Conservation (phyloP, 257 asterid species). For the Jaltomata sinuosa region DNA sequence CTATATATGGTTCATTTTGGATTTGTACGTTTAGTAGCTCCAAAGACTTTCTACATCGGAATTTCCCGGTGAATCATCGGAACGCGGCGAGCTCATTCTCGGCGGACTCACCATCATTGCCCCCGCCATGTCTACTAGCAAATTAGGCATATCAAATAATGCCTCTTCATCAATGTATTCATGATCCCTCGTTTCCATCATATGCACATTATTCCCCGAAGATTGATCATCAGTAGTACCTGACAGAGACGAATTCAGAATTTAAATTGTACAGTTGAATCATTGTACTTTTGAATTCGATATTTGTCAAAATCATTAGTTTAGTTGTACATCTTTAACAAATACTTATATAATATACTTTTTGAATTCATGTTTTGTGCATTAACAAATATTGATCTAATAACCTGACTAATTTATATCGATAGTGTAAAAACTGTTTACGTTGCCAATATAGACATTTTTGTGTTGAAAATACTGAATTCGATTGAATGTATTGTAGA, state of each 20-base stretch:
- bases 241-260: not conserved
- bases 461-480: not conserved
- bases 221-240: not conserved
- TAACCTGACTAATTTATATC: no score
- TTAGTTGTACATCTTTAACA: no score
- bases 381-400: no score
- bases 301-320: no score
- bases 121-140: slow-evolving; percentile 41
- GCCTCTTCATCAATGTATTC: slow-evolving; percentile 34
- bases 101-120: slow-evolving; percentile 48
- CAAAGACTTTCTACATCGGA: slow-evolving; percentile 28
- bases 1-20: not conserved
- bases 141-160: slow-evolving; percentile 33
- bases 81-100: slow-evolving; percentile 15
- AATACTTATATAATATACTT: no score
- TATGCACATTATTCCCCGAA: not conserved
- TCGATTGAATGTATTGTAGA: accelerated
- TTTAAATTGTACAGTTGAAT: not conserved
- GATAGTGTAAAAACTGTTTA: not conserved
- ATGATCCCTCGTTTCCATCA: not conserved
- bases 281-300: not conserved
- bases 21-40: slow-evolving; percentile 9
- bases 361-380: no score
- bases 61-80: slow-evolving; percentile 16
- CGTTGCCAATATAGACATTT: not conserved